Base-by-base conservation (phyloP, 1,139 yeast species). In the Tardiomyces depauwii region DNA sequence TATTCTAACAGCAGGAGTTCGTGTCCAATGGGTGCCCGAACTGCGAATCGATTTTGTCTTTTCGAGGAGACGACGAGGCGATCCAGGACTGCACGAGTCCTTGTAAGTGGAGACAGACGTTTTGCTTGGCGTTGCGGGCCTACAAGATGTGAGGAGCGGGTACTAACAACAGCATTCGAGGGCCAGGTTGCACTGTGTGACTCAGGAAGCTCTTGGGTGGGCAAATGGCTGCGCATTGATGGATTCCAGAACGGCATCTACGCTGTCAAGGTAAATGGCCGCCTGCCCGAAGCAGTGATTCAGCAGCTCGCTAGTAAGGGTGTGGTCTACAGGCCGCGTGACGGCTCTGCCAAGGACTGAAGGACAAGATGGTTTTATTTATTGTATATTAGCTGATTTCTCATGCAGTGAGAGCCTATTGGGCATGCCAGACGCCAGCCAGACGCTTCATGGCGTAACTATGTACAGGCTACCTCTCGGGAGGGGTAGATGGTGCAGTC, bases 41-140 rank as follows among this genome's bases (percentile, higher is more conserved):
- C 68, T 91, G 98, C 68, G 97, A 87, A 59, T 80, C 91, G 47
- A 81, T 88, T 42, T 71, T 84, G 58, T 82, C 80, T 52, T 80
- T 81, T 60, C 81, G 80, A 47, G 91, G 84, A 57, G 97, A 88
- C 57, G 88, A 87, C 48, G 80, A 83, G 19, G 78, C 86, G 41
- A 84, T 82, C 27, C 84, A 85, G 62, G 96, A 88, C 59, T 88
- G 96, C 62, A 91, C 98, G 2, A 87, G 96, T 25, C 97, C 97
- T 39, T 80, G 68, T 64, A 59, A 53, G 67, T 58, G 28, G n/a
- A n/a, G n/a, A n/a, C n/a, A n/a, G n/a, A n/a, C n/a, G n/a, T n/a
- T n/a, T n/a, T n/a, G n/a, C n/a, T n/a, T n/a, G n/a, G n/a, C n/a
- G n/a, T n/a, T n/a, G n/a, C n/a, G n/a, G n/a, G n/a, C n/a, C n/a